phyloP scores from a whole-genome alignment of 129 eudicot species.

The Flaveria brownii region DNA sequence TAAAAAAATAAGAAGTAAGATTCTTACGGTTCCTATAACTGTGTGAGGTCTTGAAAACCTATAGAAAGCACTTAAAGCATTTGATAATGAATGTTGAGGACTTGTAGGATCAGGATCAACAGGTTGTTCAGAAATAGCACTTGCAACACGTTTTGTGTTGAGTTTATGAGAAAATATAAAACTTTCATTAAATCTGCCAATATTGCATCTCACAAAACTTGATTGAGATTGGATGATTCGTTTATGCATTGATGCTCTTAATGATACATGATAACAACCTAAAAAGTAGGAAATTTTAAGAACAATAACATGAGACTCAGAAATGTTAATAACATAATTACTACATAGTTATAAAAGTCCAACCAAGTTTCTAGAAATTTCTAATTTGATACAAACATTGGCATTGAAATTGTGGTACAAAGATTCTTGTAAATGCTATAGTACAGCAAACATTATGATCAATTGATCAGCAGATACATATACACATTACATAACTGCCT shows the following conservation, averaged over 20 bases:
- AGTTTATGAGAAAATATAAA: constrained; percentile 32
- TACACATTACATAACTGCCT: too few species aligned
- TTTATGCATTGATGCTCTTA: constrained; percentile 43
- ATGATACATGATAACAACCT: constrained; percentile 48
- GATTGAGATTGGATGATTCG: constrained; percentile 29
- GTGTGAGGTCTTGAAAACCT: constrained; percentile 98
- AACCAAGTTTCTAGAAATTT: neutral
- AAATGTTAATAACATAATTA: neutral
- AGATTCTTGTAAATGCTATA: neutral
- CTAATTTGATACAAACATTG: neutral
- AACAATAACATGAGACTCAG: neutral
- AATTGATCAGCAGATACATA: neutral
- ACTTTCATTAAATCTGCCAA: constrained; percentile 26
- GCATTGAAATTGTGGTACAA: neutral
- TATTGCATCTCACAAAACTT: constrained; percentile 34
- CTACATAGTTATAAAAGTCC: neutral
- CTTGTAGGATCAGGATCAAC: constrained; percentile 64
- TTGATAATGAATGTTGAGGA: constrained; percentile 43
- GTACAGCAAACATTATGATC: constrained; percentile 13
- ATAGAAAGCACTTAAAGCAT: constrained; percentile 76
- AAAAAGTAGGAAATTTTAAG: constrained; percentile 1
- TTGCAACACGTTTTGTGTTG: constrained; percentile 32
- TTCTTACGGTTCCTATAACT: constrained; percentile 91
- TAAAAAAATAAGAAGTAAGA: neutral
- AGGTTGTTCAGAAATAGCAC: constrained; percentile 60